Evolutionary conservation across 805 yeast genomes (phyloP).

Genomic region (Blastobotrys attinorum): DNA sequence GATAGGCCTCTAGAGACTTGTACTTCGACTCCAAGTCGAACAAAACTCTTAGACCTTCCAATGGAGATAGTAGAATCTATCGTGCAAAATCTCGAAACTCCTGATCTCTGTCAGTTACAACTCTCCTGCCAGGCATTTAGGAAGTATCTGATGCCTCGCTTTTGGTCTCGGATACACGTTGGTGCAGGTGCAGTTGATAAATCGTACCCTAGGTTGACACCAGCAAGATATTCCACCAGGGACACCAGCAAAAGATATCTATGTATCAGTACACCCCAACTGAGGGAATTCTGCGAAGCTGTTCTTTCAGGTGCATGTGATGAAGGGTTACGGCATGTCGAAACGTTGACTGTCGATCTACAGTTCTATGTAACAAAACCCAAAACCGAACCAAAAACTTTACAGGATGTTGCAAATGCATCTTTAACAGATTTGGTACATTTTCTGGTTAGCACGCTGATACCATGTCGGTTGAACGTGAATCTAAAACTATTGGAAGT

Average conservation of each 20-base stretch:
- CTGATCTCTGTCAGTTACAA: not conserved
- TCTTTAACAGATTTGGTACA: slow-evolving; percentile 26
- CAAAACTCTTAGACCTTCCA: too few species aligned
- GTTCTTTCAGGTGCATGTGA: not conserved
- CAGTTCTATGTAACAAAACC: slow-evolving; percentile 6
- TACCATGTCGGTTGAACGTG: too few species aligned
- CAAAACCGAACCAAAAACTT: slow-evolving; percentile 21
- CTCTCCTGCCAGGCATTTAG: not conserved
- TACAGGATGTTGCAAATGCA: slow-evolving; percentile 25
- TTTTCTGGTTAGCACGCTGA: too few species aligned
- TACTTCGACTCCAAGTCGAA: too few species aligned
- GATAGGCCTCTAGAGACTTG: too few species aligned
- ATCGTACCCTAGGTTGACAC: not conserved
- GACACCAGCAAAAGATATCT: not conserved
- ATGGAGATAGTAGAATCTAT: not conserved
- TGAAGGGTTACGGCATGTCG: not conserved
- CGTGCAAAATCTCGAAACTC: not conserved
- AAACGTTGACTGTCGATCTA: not conserved
- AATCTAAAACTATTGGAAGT: too few species aligned
- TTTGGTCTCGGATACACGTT: not conserved
- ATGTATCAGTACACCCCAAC: not conserved
- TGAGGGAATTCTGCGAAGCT: not conserved
- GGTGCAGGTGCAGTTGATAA: not conserved
- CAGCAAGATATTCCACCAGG: not conserved
- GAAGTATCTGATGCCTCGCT: not conserved